These are phyloP conservation scores for Conringia planisiliqua DNA, from an alignment of 345 rosid species.

Conservation along the genomic window DNA sequence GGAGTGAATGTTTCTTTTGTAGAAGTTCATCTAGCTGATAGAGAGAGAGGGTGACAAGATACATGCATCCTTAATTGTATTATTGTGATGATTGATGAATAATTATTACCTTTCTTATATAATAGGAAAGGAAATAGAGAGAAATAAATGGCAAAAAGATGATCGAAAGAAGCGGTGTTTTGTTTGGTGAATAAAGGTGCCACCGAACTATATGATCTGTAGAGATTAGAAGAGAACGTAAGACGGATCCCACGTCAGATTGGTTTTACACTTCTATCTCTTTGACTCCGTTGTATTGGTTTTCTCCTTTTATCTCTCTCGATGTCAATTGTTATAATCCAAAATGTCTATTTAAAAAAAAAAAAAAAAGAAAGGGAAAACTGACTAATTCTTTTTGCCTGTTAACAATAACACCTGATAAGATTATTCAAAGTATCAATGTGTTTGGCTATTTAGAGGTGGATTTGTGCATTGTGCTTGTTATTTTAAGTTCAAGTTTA, in stretches of 20 bases:
- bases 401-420: too few relatives aligned
- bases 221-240: slow-evolving; percentile 25
- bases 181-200: slow-evolving; percentile 16
- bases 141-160: not conserved
- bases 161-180: slow-evolving; percentile 6
- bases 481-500: too few relatives aligned
- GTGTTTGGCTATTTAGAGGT: too few relatives aligned
- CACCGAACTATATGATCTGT: slow-evolving; percentile 13
- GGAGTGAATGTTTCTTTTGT: slow-evolving; percentile 50
- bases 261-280: not conserved
- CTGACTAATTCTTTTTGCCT: too few relatives aligned
- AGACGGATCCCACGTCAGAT: slow-evolving; percentile 2
- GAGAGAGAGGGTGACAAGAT: not conserved
- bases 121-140: not conserved
- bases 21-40: slow-evolving; percentile 45
- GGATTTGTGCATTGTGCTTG: too few relatives aligned
- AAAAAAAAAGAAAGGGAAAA: too few relatives aligned
- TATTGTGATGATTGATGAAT: slow-evolving; percentile 18
- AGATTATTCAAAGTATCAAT: too few relatives aligned
- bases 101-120: not conserved
- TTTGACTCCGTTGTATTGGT: not conserved
- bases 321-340: not conserved
- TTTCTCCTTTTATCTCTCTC: not conserved
- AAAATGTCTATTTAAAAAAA: not conserved
- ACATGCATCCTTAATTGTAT: not conserved